Percentiles rank a stretch among this genome's conserved stretches.
phyloP scores from a whole-genome alignment of 2,329 filamentous ascomycete species.

The Trichoderma koningiopsis region DNA sequence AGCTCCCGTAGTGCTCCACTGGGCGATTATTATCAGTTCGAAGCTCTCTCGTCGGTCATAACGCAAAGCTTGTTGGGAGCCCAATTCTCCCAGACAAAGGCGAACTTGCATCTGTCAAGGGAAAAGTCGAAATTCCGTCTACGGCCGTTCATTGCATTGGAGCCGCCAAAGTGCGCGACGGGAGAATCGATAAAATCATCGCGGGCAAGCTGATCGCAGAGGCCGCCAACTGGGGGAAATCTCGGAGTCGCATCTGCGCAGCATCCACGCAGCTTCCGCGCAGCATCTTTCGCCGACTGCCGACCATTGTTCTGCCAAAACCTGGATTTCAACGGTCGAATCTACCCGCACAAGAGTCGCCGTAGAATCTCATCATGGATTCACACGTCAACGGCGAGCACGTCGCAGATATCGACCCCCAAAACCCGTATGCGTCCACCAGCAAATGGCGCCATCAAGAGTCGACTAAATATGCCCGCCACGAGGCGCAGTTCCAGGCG shows the following conservation, averaged over 20 bases:
- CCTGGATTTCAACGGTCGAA: background rate
- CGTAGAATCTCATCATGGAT: constrained; percentile 28
- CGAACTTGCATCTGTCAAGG: constrained; percentile 7
- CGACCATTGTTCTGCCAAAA: background rate
- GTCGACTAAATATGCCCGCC: constrained; percentile 56
- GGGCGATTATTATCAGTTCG: background rate
- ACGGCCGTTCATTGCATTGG: background rate
- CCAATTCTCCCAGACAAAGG: background rate
- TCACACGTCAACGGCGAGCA: constrained; percentile 30
- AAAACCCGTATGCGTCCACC: constrained; percentile 58
- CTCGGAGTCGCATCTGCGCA: background rate
- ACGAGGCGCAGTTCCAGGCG: constrained; percentile 43
- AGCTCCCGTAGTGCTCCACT: constrained; percentile 23
- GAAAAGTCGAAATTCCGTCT: background rate
- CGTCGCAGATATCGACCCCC: constrained; percentile 38
- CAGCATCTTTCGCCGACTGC: background rate
- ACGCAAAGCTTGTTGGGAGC: constrained; percentile 1
- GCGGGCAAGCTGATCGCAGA: background rate
- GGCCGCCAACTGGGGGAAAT: constrained; percentile 14
- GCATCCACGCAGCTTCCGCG: background rate
- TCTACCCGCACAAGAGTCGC: background rate
- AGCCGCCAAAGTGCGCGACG: background rate
- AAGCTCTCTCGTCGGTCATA: background rate
- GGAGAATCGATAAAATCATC: background rate
- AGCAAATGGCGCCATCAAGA: constrained; percentile 67